Percentiles rank a stretch among this genome's conserved stretches.
Evolutionary conservation across 2,329 filamentous ascomycete species (phyloP).

Genomic region (Aspergillus sp.): DNA sequence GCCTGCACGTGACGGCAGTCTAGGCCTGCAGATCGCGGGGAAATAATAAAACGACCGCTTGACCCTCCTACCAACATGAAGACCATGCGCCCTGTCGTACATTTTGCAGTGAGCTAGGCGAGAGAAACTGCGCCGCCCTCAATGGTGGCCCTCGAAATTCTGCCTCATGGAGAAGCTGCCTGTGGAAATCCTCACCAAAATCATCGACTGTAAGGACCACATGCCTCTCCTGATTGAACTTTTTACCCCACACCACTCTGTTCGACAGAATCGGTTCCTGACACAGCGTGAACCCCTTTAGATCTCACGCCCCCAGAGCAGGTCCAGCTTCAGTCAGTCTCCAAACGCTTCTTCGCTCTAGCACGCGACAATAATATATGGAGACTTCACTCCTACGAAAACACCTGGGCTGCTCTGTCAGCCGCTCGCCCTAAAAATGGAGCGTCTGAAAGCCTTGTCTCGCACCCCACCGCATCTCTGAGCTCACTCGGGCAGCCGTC

Average conservation of each 20-base stretch:
- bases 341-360: constrained; percentile 62
- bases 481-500: constrained; percentile 32
- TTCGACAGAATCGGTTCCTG: constrained; percentile 7
- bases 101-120: constrained; percentile 15
- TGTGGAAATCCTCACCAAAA: constrained; percentile 63
- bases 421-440: constrained; percentile 22
- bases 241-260: constrained; percentile 12
- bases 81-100: constrained; percentile 7
- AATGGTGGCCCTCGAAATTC: constrained; percentile 23
- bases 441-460: constrained; percentile 50
- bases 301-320: constrained; percentile 66
- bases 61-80: constrained; percentile 3
- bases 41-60: constrained; percentile 10
- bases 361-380: constrained; percentile 75
- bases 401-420: constrained; percentile 65
- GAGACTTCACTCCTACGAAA: constrained; percentile 71
- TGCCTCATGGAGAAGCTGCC: constrained; percentile 57
- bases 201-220: constrained; percentile 57
- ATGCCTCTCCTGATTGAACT: constrained; percentile 15
- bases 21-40: constrained; percentile 15
- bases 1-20: neutral
- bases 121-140: constrained; percentile 21
- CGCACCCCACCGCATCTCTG: constrained; percentile 34
- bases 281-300: constrained; percentile 29
- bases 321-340: constrained; percentile 68